These are phyloP conservation scores for Wakefieldia striispora DNA, from an alignment of 768 basidiomycete species.

Conservation along the genomic window DNA sequence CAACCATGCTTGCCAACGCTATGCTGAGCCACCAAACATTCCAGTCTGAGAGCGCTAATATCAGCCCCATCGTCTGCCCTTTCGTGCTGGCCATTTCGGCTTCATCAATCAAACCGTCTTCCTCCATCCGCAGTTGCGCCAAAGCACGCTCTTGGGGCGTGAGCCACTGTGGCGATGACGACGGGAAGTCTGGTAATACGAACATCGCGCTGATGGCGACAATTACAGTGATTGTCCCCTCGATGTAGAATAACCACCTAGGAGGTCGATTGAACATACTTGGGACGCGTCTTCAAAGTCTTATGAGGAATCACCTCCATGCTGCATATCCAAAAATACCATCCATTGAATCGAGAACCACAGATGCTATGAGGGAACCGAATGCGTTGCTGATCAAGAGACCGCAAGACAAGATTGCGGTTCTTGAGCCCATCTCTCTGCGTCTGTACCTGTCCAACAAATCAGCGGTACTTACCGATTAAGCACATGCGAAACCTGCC, in stretches of 20 bases:
- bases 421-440: slow-evolving; percentile 66
- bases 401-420: slow-evolving; percentile 68
- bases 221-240: slow-evolving; percentile 54
- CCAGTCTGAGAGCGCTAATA: slow-evolving; percentile 68
- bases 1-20: slow-evolving; percentile 51
- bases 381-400: slow-evolving; percentile 80
- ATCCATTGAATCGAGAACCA: slow-evolving; percentile 70
- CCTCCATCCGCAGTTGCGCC: slow-evolving; percentile 58
- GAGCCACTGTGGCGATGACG: slow-evolving; percentile 58
- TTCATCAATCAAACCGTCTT: slow-evolving; percentile 59
- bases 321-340: slow-evolving; percentile 64
- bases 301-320: slow-evolving; percentile 55
- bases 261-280: not conserved
- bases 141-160: slow-evolving; percentile 54
- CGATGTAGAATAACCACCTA: slow-evolving; percentile 75
- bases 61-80: slow-evolving; percentile 44
- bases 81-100: slow-evolving; percentile 37
- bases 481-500: slow-evolving; percentile 29
- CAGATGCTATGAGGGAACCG: slow-evolving; percentile 74
- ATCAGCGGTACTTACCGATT: slow-evolving; percentile 41
- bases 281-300: not conserved
- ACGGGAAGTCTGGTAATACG: slow-evolving; percentile 74
- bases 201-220: slow-evolving; percentile 54
- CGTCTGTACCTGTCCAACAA: slow-evolving; percentile 59
- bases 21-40: slow-evolving; percentile 82